These are phyloP conservation scores for Aspergillus pseudotamarii DNA, from an alignment of 2,329 filamentous ascomycete species.

Conservation along the genomic window DNA sequence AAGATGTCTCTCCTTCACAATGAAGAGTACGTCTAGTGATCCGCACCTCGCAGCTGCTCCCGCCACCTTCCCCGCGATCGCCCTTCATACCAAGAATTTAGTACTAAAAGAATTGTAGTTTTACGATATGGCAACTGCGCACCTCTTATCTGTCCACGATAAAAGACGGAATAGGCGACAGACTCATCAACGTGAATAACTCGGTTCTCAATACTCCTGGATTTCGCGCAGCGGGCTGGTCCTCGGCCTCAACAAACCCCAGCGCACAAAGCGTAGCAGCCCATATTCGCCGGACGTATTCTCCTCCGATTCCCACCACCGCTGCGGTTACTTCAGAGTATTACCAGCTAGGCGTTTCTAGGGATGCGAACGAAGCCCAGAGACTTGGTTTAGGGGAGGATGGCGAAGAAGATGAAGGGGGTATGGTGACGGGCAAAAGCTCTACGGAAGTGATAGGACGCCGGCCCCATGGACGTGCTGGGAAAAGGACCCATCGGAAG, in stretches of 20 bases:
- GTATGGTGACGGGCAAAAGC: slow-evolving; percentile 63
- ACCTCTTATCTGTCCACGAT: slow-evolving; percentile 66
- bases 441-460: slow-evolving; percentile 61
- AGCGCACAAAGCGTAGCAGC: slow-evolving; percentile 47
- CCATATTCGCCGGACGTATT: slow-evolving; percentile 66
- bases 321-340: slow-evolving; percentile 63
- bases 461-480: slow-evolving; percentile 31
- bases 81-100: neutral
- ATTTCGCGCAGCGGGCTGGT: slow-evolving; percentile 67
- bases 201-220: slow-evolving; percentile 65
- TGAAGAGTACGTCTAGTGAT: slow-evolving; percentile 49
- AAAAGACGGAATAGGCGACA: slow-evolving; percentile 67
- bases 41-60: slow-evolving; percentile 4
- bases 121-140: slow-evolving; percentile 67
- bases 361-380: slow-evolving; percentile 33
- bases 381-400: slow-evolving; percentile 40
- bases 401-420: slow-evolving; percentile 64
- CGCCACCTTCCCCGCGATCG: neutral
- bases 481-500: slow-evolving; percentile 35
- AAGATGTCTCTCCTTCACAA: slow-evolving; percentile 55
- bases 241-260: slow-evolving; percentile 40
- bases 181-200: slow-evolving; percentile 66
- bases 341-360: slow-evolving; percentile 53
- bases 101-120: slow-evolving; percentile 46
- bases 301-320: slow-evolving; percentile 65